Evolutionary conservation across 2,329 filamentous ascomycete genomes (phyloP).

Genomic region (Colletotrichum sp.): DNA sequence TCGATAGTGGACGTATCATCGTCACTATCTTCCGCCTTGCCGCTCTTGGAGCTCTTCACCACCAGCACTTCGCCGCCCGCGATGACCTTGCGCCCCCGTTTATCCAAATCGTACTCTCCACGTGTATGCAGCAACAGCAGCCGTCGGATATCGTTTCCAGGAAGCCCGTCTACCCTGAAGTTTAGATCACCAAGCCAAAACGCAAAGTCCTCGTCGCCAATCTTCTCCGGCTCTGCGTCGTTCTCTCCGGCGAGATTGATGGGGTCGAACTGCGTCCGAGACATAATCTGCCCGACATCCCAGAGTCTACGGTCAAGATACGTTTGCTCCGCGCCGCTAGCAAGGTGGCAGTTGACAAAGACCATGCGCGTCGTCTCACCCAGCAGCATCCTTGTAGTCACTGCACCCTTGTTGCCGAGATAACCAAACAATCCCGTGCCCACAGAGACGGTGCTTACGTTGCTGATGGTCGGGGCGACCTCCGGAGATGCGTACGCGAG

Average conservation of each 20-base stretch:
- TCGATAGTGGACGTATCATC: slow-evolving; percentile 45
- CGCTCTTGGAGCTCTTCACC: slow-evolving; percentile 27
- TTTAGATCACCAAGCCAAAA: slow-evolving; percentile 99
- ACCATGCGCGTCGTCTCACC: slow-evolving; percentile 89
- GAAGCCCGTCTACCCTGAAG: slow-evolving; percentile 86
- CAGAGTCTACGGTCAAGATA: slow-evolving; percentile 86
- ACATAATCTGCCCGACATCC: slow-evolving; percentile 82
- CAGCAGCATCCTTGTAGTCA: slow-evolving; percentile 80
- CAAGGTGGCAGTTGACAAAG: slow-evolving; percentile 91
- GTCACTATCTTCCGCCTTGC: slow-evolving; percentile 44
- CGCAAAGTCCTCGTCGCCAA: slow-evolving; percentile 90
- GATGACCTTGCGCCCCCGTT: slow-evolving; percentile 41
- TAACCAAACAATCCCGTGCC: slow-evolving; percentile 92
- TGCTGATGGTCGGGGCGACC: slow-evolving; percentile 75
- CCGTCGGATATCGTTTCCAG: slow-evolving; percentile 87
- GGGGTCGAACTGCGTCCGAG: slow-evolving; percentile 79
- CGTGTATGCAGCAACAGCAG: slow-evolving; percentile 82
- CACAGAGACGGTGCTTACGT: slow-evolving; percentile 81
- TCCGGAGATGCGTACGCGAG: slow-evolving; percentile 85
- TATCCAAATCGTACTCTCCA: slow-evolving; percentile 73
- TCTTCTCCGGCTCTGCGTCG: slow-evolving; percentile 68
- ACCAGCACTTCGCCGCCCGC: slow-evolving; percentile 44
- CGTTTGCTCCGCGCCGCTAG: slow-evolving; percentile 80
- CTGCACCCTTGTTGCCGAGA: slow-evolving; percentile 94
- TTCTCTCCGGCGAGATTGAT: slow-evolving; percentile 69